phyloP scores from a whole-genome alignment of 257 asterid species.

The Fraxinus anomala region DNA sequence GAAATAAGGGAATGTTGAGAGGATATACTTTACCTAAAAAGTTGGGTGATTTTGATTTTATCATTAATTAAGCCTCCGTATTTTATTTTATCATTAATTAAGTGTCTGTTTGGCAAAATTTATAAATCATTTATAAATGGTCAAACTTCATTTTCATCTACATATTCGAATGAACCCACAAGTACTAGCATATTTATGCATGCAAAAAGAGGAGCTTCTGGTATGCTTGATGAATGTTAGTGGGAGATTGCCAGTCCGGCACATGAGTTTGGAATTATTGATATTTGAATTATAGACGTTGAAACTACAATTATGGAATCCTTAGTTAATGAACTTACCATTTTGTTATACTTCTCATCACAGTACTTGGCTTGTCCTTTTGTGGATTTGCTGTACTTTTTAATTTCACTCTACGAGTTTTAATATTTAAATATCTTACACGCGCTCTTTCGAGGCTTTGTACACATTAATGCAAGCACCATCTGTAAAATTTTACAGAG shows the following conservation, averaged over 20 bases:
- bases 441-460: background rate
- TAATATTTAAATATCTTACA: background rate
- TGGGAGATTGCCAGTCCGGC: background rate
- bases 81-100: too few species aligned
- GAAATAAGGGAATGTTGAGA: conserved; percentile 4
- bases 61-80: background rate
- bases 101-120: too few species aligned
- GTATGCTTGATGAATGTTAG: background rate
- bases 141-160: too few species aligned
- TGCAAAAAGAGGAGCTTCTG: background rate
- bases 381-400: background rate
- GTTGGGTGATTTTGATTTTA: background rate
- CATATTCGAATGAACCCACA: too few species aligned
- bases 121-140: too few species aligned
- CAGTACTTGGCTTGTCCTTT: conserved; percentile 9
- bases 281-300: background rate
- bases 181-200: background rate
- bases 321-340: background rate
- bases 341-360: background rate
- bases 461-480: background rate
- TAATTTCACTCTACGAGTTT: background rate
- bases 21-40: background rate
- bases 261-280: background rate
- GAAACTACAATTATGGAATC: background rate
- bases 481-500: background rate